Evolutionary conservation across 116 monocot genomes (phyloP).

Genomic region (Iris pallida): DNA sequence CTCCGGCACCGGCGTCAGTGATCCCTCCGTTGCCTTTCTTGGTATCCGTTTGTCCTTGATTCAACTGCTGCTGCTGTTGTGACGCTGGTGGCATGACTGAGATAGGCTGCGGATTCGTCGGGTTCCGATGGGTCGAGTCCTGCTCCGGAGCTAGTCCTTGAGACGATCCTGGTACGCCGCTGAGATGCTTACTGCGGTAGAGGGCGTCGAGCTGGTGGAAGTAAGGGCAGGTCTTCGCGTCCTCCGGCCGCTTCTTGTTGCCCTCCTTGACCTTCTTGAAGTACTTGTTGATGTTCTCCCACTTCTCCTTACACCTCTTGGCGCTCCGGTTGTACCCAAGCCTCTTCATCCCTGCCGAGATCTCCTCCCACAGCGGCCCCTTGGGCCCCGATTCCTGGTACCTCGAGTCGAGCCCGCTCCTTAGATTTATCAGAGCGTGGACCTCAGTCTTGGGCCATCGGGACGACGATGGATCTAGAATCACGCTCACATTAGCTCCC

Average conservation of each 20-base stretch:
- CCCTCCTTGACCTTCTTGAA: constrained; percentile 38
- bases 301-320: constrained; percentile 47
- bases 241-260: constrained; percentile 35
- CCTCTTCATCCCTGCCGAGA: constrained; percentile 21
- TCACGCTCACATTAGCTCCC: not conserved
- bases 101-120: not conserved
- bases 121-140: not conserved
- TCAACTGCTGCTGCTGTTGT: not conserved
- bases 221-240: constrained; percentile 39
- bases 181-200: constrained; percentile 14
- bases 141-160: not conserved
- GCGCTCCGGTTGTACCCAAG: constrained; percentile 27
- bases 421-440: constrained; percentile 21
- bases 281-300: constrained; percentile 51
- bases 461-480: not conserved
- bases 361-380: constrained; percentile 43
- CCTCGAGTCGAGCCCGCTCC: constrained; percentile 26
- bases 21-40: constrained; percentile 3
- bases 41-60: not conserved
- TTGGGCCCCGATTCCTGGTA: constrained; percentile 34
- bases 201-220: constrained; percentile 31
- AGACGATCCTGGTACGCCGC: not conserved
- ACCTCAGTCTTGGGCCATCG: constrained; percentile 40
- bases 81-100: not conserved
- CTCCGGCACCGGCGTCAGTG: not conserved